phyloP scores from a whole-genome alignment of 2,329 filamentous ascomycete genomes.

The Ophiosphaerella narmari region DNA sequence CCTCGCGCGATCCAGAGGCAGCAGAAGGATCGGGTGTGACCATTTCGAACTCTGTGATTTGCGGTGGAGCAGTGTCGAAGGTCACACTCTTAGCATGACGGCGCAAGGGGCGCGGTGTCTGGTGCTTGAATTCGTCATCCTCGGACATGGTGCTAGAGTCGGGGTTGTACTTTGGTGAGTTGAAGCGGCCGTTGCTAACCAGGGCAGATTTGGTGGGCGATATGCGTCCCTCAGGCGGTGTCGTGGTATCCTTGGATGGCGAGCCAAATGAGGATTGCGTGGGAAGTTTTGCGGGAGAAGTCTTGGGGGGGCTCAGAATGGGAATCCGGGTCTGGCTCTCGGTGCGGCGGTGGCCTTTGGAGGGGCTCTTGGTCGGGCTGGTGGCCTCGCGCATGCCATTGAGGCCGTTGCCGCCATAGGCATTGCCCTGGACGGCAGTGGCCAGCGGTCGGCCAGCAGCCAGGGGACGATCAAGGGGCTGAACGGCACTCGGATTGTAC shows the following conservation, averaged over 20 bases:
- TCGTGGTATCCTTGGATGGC: constrained; percentile 28
- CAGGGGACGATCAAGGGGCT: constrained; percentile 80
- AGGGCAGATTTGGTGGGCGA: constrained; percentile 92
- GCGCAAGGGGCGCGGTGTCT: constrained; percentile 70
- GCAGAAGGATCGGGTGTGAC: constrained; percentile 93
- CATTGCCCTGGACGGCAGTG: constrained; percentile 70
- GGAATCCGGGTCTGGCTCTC: constrained; percentile 67
- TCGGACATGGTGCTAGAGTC: constrained; percentile 44
- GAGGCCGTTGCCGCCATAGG: constrained; percentile 64
- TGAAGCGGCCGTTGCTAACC: constrained; percentile 65
- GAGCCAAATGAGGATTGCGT: constrained; percentile 48
- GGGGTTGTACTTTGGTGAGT: constrained; percentile 48
- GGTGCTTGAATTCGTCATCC: constrained; percentile 60
- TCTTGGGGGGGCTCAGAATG: constrained; percentile 61
- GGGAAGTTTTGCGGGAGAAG: constrained; percentile 64
- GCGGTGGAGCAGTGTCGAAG: constrained; percentile 89
- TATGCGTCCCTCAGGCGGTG: constrained; percentile 51
- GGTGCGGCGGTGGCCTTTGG: constrained; percentile 45
- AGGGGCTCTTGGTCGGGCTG: constrained; percentile 14
- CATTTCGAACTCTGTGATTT: constrained; percentile 98
- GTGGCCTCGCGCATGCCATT: constrained; percentile 46
- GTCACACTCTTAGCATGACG: constrained; percentile 96
- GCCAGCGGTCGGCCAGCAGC: constrained; percentile 64
- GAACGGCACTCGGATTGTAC: constrained; percentile 81
- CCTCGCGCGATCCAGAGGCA: constrained; percentile 86